Evolutionary conservation across 2,329 filamentous ascomycete species (phyloP), one percentile per base, ranked within the genome.

Genomic region (Alternaria incomplexa): DNA sequence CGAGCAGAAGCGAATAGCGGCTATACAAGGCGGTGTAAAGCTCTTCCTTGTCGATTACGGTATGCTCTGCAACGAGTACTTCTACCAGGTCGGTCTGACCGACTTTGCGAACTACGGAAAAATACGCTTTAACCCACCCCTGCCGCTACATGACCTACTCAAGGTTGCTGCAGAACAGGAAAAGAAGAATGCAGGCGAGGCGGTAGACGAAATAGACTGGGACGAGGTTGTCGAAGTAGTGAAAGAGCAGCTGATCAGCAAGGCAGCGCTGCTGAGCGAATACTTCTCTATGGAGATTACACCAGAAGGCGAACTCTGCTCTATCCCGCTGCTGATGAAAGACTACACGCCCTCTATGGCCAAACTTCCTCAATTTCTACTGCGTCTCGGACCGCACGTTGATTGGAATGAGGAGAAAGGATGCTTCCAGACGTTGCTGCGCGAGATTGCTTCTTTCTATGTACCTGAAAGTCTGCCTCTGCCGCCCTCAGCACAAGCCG

Each of bases 31-130:
- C 36, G 96, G 95, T 13, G 91, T 98, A 9, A 97, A 94, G 77
- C 86, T 99, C 8, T 97, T 92, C 78, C 87, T 99, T 22, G 86
- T 99, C 56, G 96, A 99, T 80, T 99, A 99, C 75, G 96, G 93
- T 11, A 89, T 95, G 77, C 83, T 92, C 1, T 92, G 80, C 77
- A 91, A 89, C 65, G 95, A 98, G 72, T 96, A 95, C 78, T 96
- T 98, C 79, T 99, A 99, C 81, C 96, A 99, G 81, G 83, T 98
- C 20, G 95, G 93, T 0, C 86, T 99, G 36, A 97, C 93, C 0
- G 93, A 99, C 75, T 99, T 99, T 80, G 93, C 91, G 2, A 99
- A 99, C 77, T 97, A 97, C 74, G 96, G 96, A 3, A 80, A 85
- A 22, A 93, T 99, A 62, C 89, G 88, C 11, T 93, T 99, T 72